Conservation (phyloP, 176 grass and related monocot genomes). For the Tillandsia leiboldiana region DNA sequence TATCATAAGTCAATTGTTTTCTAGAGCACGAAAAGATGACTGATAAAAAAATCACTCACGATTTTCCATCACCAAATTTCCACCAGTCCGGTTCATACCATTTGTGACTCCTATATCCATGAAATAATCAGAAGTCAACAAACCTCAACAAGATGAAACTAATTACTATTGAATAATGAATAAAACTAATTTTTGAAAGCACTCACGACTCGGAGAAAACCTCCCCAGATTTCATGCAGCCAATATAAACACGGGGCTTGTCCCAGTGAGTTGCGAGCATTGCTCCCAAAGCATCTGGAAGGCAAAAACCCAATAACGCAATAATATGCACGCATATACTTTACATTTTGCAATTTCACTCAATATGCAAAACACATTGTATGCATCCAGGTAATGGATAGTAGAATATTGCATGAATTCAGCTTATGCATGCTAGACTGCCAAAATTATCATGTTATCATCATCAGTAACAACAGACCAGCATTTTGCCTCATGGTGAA, state of each 20-base stretch:
- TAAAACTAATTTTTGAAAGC: constrained; percentile 14
- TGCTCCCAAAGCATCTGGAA: constrained; percentile 81
- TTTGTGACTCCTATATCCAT: constrained; percentile 64
- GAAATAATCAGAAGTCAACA: not conserved
- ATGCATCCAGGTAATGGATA: no score
- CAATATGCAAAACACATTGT: no score
- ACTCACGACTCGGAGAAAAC: constrained; percentile 97
- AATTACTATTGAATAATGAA: not conserved
- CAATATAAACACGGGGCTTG: constrained; percentile 80
- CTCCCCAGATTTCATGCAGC: constrained; percentile 99
- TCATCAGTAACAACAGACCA: no score
- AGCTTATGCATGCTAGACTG: no score
- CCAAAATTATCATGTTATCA: no score
- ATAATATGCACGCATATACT: not conserved
- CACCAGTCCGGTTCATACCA: constrained; percentile 99
- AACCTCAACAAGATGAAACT: not conserved
- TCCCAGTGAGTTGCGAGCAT: constrained; percentile 77
- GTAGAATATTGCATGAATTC: no score
- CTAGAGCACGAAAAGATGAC: not conserved
- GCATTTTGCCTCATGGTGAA: no score
- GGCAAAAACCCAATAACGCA: constrained; percentile 7
- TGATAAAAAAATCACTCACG: constrained; percentile 42
- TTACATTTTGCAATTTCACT: not conserved
- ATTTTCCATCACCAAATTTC: constrained; percentile 99
- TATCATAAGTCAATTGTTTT: not conserved